Percentiles rank a stretch among this genome's conserved stretches.
These are phyloP conservation scores for Myxozyma vanderwaltii DNA, from an alignment of 805 yeast species.

Conservation along the genomic window DNA sequence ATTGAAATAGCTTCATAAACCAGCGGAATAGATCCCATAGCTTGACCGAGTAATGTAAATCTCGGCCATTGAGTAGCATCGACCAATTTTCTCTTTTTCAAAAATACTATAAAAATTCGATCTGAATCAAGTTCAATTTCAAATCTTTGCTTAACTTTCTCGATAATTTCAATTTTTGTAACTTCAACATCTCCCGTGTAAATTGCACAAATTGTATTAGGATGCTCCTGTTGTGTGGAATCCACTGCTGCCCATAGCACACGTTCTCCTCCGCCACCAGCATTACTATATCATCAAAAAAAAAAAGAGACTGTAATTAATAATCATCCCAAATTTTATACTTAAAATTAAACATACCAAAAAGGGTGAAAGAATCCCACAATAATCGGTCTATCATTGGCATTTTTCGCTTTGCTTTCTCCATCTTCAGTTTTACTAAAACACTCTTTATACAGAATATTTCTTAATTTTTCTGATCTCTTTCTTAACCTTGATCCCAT, in stretches of 20 bases:
- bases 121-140: slow-evolving; percentile 49
- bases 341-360: slow-evolving; percentile 24
- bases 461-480: slow-evolving; percentile 14
- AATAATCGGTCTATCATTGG: slow-evolving; percentile 41
- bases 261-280: slow-evolving; percentile 98
- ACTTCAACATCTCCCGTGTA: slow-evolving; percentile 68
- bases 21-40: slow-evolving; percentile 71
- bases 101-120: slow-evolving; percentile 63
- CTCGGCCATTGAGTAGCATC: slow-evolving; percentile 74
- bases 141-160: slow-evolving; percentile 58
- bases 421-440: neutral
- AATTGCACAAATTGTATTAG: slow-evolving; percentile 59
- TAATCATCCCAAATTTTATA: neutral
- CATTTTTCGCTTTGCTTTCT: neutral
- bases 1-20: slow-evolving; percentile 68
- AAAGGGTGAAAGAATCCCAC: slow-evolving; percentile 95
- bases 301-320: neutral
- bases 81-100: slow-evolving; percentile 59
- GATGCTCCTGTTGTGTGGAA: slow-evolving; percentile 57
- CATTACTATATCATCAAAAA: no score
- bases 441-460: neutral
- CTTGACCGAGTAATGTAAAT: slow-evolving; percentile 84
- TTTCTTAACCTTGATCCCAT: slow-evolving; percentile 19
- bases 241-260: slow-evolving; percentile 93
- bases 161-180: slow-evolving; percentile 32